Base-by-base conservation (phyloP, 192 early-diverging fungal species). In the Martensiomyces pterosporus region DNA sequence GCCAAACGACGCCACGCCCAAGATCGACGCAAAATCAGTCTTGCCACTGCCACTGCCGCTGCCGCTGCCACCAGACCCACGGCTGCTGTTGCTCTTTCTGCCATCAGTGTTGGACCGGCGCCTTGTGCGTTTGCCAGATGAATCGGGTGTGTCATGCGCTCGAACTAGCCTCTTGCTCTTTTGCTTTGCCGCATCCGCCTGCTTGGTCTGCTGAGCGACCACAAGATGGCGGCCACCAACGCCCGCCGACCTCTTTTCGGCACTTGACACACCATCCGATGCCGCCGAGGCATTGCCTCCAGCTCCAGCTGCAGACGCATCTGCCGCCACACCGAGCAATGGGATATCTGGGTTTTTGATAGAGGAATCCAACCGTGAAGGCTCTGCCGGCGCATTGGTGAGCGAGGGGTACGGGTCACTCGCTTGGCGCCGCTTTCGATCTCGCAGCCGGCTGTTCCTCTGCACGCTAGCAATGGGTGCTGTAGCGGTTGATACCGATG, bases 1-100 rank as follows among this genome's bases (percentile, higher is more conserved):
- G 21, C 70, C 70, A 62, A 74, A 74, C 42, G 63, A 54, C 4
- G 63, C 70, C n/a, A 58, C 63, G 19, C 70, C 70, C 24, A 74
- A 33, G 5, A 55, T 45, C 15, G 52, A 51, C 24, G 61, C 77
- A 66, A 47, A 66, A 50, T 64, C 70, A 39, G 50, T 42, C 24
- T 19, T 50, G 43, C 16, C 66, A 25, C 21, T 43, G 24, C 4
- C 29, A 24, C 16, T 33, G 24, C 25, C 12, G 21, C 16, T 13
- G 14, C 41, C 22, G 32, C 32, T 39, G 45, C 23, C 34, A 14
- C 23, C 13, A 16, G 18, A 19, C 2, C 36, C 53, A 2, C 50
- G 12, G 57, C 41, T 39, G 42, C 49, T 57, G 24, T 49, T n/a
- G n/a, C n/a, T n/a, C n/a, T n/a, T n/a, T n/a, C n/a, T n/a, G n/a